Evolutionary conservation across 208 protist species (phyloP).

Genomic region (Phytomonas sp.): DNA sequence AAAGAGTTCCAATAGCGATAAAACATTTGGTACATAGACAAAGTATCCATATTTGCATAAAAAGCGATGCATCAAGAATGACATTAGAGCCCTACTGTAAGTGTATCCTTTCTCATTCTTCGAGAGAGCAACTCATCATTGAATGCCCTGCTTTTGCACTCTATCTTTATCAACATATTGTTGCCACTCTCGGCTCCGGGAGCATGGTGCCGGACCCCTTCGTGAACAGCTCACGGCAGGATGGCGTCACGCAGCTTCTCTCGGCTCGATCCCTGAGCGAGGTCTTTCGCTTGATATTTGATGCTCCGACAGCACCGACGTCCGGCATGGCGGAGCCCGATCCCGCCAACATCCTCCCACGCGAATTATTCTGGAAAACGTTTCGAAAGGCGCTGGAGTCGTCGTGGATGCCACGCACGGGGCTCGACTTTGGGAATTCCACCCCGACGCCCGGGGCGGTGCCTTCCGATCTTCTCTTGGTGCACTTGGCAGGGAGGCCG

Average conservation of each 20-base stretch:
- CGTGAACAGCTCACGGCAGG: conserved; percentile 17
- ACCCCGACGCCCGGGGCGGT: conserved; percentile 8
- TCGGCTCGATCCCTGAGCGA: conserved; percentile 16
- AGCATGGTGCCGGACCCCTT: conserved; percentile 34
- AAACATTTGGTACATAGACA: not conserved
- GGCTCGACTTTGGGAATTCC: not conserved
- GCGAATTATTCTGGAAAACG: conserved; percentile 36
- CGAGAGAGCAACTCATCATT: conserved; percentile 22
- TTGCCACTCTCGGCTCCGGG: conserved; percentile 25
- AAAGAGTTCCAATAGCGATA: not conserved
- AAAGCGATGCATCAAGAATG: conserved; percentile 2
- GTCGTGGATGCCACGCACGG: conserved; percentile 22
- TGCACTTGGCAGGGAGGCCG: conserved; percentile 21
- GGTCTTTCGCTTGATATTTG: conserved; percentile 14
- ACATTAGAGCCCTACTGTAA: not conserved
- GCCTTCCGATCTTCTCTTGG: conserved; percentile 14
- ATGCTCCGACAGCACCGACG: not conserved
- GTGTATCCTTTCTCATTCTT: conserved; percentile 10
- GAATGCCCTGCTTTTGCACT: conserved; percentile 63
- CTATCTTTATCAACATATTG: conserved; percentile 59
- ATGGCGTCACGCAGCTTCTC: conserved; percentile 40
- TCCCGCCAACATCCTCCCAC: not conserved
- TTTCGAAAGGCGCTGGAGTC: conserved; percentile 30
- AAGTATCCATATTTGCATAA: not conserved
- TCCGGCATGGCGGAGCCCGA: not conserved